Evolutionary conservation across 108 stramenopile species (phyloP).

Genomic region (Mayamaea pseudoterrestris): DNA sequence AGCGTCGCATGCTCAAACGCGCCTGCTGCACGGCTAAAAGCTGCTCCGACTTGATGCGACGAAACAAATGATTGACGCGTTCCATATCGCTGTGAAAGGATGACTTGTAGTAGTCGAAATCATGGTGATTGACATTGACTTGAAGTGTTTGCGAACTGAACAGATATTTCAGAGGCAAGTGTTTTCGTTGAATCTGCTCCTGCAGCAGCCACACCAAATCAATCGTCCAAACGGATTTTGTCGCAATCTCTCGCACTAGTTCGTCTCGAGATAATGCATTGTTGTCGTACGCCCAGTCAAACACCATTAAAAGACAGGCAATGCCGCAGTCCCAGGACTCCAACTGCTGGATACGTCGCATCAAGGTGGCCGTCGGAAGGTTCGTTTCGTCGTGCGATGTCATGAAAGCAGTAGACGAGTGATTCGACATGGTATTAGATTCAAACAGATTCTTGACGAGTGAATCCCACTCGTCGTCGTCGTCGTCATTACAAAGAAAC

Average conservation of each 20-base stretch:
- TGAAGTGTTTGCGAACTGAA: conserved; percentile 17
- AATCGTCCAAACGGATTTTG: conserved; percentile 70
- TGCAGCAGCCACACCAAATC: conserved; percentile 53
- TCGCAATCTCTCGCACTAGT: conserved; percentile 23
- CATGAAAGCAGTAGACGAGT: not conserved
- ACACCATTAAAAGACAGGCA: conserved; percentile 9
- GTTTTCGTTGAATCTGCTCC: not conserved
- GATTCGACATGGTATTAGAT: not conserved
- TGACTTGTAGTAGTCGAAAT: conserved; percentile 43
- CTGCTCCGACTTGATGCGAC: not conserved
- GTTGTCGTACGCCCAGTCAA: not conserved
- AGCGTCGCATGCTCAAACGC: conserved; percentile 9
- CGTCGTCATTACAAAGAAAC: too few species aligned
- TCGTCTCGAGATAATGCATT: conserved; percentile 3
- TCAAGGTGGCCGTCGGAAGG: not conserved
- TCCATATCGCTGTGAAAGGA: conserved; percentile 38
- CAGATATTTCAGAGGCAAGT: conserved; percentile 1
- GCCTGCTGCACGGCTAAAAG: not conserved
- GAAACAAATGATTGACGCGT: conserved; percentile 19
- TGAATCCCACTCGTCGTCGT: too few species aligned
- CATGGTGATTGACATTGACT: conserved; percentile 16
- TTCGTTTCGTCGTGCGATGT: not conserved
- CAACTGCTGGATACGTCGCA: not conserved
- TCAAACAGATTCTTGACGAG: not conserved
- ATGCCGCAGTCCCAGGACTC: conserved; percentile 15